Conservation (phyloP, 2,329 filamentous ascomycete genomes). For the Penicillium sp. region DNA sequence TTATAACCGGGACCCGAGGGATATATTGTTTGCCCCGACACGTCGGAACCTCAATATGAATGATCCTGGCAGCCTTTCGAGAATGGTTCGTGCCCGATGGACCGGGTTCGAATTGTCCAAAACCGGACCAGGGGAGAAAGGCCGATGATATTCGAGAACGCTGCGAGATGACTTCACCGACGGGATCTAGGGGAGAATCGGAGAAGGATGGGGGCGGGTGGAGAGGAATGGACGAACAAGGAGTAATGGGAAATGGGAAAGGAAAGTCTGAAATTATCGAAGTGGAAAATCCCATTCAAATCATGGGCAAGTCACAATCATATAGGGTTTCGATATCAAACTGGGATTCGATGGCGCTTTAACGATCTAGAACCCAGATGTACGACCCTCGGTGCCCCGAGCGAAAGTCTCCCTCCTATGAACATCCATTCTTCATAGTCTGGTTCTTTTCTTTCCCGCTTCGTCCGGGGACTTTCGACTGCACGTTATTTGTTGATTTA, state of each 20-base stretch:
- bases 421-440: too few relatives aligned
- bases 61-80: background rate
- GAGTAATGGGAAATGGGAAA: background rate
- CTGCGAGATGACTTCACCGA: background rate
- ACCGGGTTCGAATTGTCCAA: constrained; percentile 10
- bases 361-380: constrained; percentile 2
- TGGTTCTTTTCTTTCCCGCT: too few relatives aligned
- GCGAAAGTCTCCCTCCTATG: too few relatives aligned
- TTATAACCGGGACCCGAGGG: background rate
- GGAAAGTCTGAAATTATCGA: background rate
- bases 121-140: background rate
- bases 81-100: constrained; percentile 8
- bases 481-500: too few relatives aligned
- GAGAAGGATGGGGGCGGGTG: background rate
- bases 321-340: background rate
- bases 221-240: background rate
- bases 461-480: too few relatives aligned
- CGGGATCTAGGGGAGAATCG: background rate
- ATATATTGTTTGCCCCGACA: constrained; percentile 3
- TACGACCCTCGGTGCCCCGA: background rate
- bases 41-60: constrained; percentile 5
- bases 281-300: too few relatives aligned
- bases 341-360: constrained; percentile 1
- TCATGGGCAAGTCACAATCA: too few relatives aligned
- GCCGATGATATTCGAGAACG: background rate